phyloP scores from a whole-genome alignment of 208 protist genomes.

The Wallacemonas collosoma region DNA sequence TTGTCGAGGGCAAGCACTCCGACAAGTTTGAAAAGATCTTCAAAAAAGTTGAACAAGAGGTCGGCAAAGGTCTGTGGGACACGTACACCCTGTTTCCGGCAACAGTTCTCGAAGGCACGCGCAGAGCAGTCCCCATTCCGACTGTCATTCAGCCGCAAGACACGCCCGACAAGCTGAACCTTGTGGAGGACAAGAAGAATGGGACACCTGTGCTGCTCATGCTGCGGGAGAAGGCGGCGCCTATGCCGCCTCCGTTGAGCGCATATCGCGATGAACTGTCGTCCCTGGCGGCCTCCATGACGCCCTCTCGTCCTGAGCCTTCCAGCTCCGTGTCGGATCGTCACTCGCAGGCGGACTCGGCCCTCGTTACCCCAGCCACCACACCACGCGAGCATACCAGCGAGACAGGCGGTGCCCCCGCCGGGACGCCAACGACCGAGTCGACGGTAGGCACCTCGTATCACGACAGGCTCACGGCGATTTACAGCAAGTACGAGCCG shows the following conservation, averaged over 20 bases:
- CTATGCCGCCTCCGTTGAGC: not conserved
- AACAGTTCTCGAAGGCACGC: slow-evolving; percentile 15
- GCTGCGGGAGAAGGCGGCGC: slow-evolving; percentile 11
- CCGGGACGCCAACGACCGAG: slow-evolving; percentile 6
- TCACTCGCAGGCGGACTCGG: slow-evolving; percentile 5
- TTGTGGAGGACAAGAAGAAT: slow-evolving; percentile 17
- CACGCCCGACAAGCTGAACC: slow-evolving; percentile 26
- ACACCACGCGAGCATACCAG: not conserved
- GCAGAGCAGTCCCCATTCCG: slow-evolving; percentile 23
- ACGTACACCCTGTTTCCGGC: slow-evolving; percentile 40
- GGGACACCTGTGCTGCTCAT: slow-evolving; percentile 11
- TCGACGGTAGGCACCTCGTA: slow-evolving; percentile 23
- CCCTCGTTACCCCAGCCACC: slow-evolving; percentile 8
- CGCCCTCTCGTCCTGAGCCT: not conserved
- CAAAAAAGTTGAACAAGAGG: slow-evolving; percentile 46
- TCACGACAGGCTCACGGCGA: slow-evolving; percentile 59
- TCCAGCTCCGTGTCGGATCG: not conserved
- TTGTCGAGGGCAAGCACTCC: slow-evolving; percentile 44
- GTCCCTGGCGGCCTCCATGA: not conserved
- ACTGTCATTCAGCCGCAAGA: slow-evolving; percentile 27
- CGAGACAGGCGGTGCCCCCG: not conserved
- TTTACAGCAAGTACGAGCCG: slow-evolving; percentile 74
- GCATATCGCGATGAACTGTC: not conserved
- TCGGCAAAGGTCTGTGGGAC: slow-evolving; percentile 40
- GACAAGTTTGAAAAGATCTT: slow-evolving; percentile 56